Percentiles rank a stretch among this genome's conserved stretches.
Evolutionary conservation across 1,284 basidiomycete species (phyloP).

Genomic region (Cutaneotrichosporon spelunceum): DNA sequence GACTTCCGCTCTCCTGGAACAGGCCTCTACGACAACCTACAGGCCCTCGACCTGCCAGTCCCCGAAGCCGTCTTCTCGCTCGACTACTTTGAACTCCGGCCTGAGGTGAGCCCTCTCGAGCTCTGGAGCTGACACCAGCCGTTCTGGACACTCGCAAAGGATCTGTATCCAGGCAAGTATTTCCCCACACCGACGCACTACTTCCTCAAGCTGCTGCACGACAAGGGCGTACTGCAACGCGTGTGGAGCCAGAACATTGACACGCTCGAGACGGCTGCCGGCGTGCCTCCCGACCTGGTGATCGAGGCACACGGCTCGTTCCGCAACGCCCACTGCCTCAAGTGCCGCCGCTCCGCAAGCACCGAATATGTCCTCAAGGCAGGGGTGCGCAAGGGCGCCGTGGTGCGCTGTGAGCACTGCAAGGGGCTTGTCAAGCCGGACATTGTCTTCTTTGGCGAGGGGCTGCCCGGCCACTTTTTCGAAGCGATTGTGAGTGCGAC

Average conservation of each 20-base stretch:
- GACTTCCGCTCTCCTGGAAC: conserved; percentile 55
- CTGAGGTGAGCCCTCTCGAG: conserved; percentile 24
- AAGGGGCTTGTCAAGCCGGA: conserved; percentile 79
- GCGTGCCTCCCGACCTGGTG: conserved; percentile 68
- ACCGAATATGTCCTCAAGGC: conserved; percentile 66
- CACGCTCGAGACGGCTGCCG: conserved; percentile 82
- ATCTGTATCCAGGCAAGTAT: conserved; percentile 66
- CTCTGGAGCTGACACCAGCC: conserved; percentile 26
- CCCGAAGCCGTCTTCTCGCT: conserved; percentile 60
- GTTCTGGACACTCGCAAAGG: conserved; percentile 84
- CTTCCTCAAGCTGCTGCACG: conserved; percentile 61
- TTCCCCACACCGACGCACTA: conserved; percentile 81
- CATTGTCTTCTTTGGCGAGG: conserved; percentile 93
- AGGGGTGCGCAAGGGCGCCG: conserved; percentile 59
- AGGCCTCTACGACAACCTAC: conserved; percentile 57
- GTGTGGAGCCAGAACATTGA: conserved; percentile 63
- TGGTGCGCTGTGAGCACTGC: conserved; percentile 64
- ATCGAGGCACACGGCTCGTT: conserved; percentile 95
- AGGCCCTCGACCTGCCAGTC: conserved; percentile 56
- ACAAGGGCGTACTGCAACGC: conserved; percentile 37
- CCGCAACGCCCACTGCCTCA: conserved; percentile 73
- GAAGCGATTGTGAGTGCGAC: conserved; percentile 2
- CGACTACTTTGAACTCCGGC: conserved; percentile 49
- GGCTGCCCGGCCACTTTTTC: conserved; percentile 52
- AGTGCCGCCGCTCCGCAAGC: conserved; percentile 59